Evolutionary conservation across 345 rosid species (phyloP).

Genomic region (Lepidium aucheri): DNA sequence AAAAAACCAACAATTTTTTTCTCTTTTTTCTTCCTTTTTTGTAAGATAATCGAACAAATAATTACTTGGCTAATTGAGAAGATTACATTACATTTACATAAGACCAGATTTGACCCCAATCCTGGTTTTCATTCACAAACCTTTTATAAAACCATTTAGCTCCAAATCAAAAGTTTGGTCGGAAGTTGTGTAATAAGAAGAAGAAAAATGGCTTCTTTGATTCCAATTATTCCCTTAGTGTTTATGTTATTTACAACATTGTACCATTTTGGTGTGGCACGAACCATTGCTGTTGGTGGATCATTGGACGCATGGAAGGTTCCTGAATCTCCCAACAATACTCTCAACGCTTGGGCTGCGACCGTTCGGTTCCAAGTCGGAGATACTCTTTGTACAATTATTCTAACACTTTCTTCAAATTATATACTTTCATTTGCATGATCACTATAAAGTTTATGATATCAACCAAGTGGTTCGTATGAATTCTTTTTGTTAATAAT

Average conservation of each 20-base stretch:
- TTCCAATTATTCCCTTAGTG: background rate
- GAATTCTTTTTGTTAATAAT: too few species aligned
- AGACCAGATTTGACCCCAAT: background rate
- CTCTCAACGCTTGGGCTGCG: conserved; percentile 38
- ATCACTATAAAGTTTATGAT: too few species aligned
- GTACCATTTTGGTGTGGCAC: conserved; percentile 28
- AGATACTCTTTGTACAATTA: conserved; percentile 36
- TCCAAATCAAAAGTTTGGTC: background rate
- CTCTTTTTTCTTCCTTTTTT: too few species aligned
- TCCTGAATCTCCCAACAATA: conserved; percentile 29
- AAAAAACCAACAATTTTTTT: too few species aligned
- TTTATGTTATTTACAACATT: conserved; percentile 20
- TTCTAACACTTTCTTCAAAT: background rate
- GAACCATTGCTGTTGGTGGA: conserved; percentile 44
- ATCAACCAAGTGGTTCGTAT: background rate
- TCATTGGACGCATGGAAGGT: conserved; percentile 40
- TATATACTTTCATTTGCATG: background rate
- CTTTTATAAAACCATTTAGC: background rate
- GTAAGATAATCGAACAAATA: background rate
- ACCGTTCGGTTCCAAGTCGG: conserved; percentile 28
- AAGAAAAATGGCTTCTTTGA: background rate
- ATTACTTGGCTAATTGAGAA: conserved; percentile 2
- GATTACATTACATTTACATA: background rate
- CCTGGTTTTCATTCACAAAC: background rate
- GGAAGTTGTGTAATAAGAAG: background rate